phyloP scores from a whole-genome alignment of 2,329 filamentous ascomycete genomes.

The Fusarium sp. region DNA sequence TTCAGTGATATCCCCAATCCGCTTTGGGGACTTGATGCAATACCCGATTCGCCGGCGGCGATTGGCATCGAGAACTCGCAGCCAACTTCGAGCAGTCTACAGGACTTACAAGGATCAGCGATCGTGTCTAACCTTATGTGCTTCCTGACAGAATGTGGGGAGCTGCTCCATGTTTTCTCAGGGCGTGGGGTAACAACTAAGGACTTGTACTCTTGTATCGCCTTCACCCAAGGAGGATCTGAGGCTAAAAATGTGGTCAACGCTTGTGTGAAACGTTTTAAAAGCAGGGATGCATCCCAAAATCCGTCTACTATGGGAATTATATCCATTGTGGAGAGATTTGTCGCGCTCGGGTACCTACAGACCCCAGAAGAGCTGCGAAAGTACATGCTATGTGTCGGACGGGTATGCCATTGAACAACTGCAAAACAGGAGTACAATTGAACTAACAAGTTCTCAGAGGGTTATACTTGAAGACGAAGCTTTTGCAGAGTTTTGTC shows the following conservation, averaged over 20 bases:
- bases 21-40: accelerated
- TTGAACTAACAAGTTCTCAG: background rate
- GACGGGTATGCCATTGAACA: background rate
- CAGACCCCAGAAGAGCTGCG: background rate
- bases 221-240: background rate
- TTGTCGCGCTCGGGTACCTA: background rate
- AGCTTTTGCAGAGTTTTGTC: background rate
- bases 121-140: background rate
- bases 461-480: background rate
- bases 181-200: background rate
- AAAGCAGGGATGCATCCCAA: accelerated
- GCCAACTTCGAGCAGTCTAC: accelerated
- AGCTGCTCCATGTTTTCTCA: background rate
- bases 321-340: background rate
- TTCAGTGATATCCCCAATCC: accelerated
- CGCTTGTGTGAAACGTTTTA: accelerated
- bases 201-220: background rate
- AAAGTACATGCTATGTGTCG: background rate
- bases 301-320: accelerated
- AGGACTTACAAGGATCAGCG: accelerated
- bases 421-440: accelerated
- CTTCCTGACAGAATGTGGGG: background rate
- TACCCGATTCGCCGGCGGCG: accelerated
- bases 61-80: accelerated
- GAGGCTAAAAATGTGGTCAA: background rate